Evolutionary conservation across 2,329 filamentous ascomycete species (phyloP).

Genomic region (Monosporascus sp.): DNA sequence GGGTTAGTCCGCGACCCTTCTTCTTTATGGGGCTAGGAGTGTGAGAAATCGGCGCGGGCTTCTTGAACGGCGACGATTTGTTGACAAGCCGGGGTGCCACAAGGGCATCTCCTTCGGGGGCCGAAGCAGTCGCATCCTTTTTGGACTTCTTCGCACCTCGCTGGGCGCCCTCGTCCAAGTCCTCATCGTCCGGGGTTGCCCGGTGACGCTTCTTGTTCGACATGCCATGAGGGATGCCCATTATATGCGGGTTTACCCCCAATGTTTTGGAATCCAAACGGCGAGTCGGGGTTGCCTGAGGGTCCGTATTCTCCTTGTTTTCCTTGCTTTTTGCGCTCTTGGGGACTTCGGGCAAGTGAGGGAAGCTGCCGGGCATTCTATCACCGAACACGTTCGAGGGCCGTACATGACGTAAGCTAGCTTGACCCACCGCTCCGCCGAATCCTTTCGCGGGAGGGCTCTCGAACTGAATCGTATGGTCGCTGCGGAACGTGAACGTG

Average conservation of each 20-base stretch:
- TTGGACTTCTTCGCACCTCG: constrained; percentile 53
- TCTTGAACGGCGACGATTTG: constrained; percentile 30
- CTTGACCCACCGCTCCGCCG: constrained; percentile 52
- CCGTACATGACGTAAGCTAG: constrained; percentile 56
- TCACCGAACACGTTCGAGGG: constrained; percentile 39
- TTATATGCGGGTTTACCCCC: constrained; percentile 1
- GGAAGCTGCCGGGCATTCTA: constrained; percentile 54
- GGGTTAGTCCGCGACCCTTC: constrained; percentile 40
- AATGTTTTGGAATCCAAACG: neutral
- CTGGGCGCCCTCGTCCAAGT: constrained; percentile 34
- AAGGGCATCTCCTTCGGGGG: constrained; percentile 45
- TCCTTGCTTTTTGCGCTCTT: constrained; percentile 46
- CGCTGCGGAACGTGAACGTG: constrained; percentile 61
- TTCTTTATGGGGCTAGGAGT: constrained; percentile 48
- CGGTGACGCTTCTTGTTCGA: constrained; percentile 61
- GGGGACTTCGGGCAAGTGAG: constrained; percentile 22
- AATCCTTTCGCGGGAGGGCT: constrained; percentile 45
- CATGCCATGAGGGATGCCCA: constrained; percentile 56
- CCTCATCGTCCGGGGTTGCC: constrained; percentile 49
- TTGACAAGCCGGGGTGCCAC: constrained; percentile 42
- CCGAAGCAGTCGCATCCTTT: constrained; percentile 39
- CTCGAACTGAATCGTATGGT: constrained; percentile 58
- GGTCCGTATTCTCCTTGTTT: constrained; percentile 39
- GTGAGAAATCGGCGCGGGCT: constrained; percentile 12
- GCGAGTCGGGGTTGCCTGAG: neutral